Evolutionary conservation across 768 basidiomycete genomes (phyloP), one percentile per base, ranked within the genome.

Genomic region (Amanita brunnescens): DNA sequence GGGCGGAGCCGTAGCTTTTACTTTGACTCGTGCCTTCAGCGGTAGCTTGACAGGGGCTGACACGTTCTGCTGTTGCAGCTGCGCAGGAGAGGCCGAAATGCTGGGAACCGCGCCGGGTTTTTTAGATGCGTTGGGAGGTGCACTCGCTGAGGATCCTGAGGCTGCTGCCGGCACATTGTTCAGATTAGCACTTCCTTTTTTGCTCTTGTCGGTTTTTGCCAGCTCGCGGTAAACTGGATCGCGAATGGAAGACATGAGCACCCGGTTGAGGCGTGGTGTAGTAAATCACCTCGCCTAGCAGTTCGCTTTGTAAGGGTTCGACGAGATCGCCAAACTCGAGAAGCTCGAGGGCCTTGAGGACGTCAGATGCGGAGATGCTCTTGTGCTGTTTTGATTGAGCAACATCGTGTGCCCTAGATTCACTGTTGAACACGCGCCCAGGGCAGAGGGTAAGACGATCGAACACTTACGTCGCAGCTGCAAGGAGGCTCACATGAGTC

Each of bases 341-440:
- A 50, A 79, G 69, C 61, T 91, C 89, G 7, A 93, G 75, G 0
- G 89, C 93, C 61, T 86, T 89, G 55, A 94, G 78, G 0, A 96
- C 90, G 61, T 95, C 93, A 0, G 91, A 83, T 0, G 91, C 90
- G 5, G 90, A 86, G 38, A 94, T 87, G 52, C 86, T 87, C 65
- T 91, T 93, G 65, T 89, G 89, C 52, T 88, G 85, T 55, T 88
- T 85, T 2, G 83, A 80, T n/a, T 73, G 66, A 0, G 93, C 89
- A 14, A 93, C 83, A 55, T 94, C 92, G 56, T 94, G 92, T 0
- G 93, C 88, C 6, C 92, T 94, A 49, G 39, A 21, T 29, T 3
- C 9, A 18, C 34, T 6, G 10, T 18, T 16, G 41, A 29, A 7
- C 23, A 21, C 35, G n/a, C 9, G 9, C 45, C 16, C 10, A 24